Base-by-base conservation (phyloP, 352 stramenopile species). In the Phytophthora podocarpi region DNA sequence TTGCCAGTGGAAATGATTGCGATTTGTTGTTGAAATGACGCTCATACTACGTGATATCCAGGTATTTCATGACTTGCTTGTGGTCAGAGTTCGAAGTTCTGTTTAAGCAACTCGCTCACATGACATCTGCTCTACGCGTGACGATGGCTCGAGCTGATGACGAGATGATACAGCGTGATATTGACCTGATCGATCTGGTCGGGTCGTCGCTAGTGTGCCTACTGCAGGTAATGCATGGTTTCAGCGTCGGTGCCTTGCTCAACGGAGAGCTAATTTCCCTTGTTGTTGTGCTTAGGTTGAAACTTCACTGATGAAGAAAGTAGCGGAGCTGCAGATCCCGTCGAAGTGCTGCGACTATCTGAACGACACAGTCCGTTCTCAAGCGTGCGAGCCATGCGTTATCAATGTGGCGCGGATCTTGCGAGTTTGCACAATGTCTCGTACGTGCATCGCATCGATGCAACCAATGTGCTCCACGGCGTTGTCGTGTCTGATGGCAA, bases 31-130 rank as follows among this genome's bases (percentile, higher is more conserved):
- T 27, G 15, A 16, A 37, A 45, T 63, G 8, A 62, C 28, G 2
- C 18, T 41, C 26, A 20, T 20, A 16, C 13, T 35, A 45, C 21
- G 10, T 30, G 3, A 34, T 41, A 3, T 31, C 12, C 47, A 95
- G 85, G 28, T 88, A 83, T 48, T 96, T 96, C 45, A 79, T 84
- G 48, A 83, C 71, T 9, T 92, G 81, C 48, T 63, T 96, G 34
- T 92, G 82, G 79, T 78, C 85, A 4, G 84, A 94, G 41, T 94
- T 91, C 36, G 83, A 93, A 58, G 78, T 80, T 3, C 57, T 96
- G 5, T 83, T 86, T 48, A 74, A 71, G 10, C 78, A 92, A 39
- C 70, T 96, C 3, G 73, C 78, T 26, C 80, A 85, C 53, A 72
- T 91, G 39, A 89, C 84, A 10, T 83, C 82, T 8, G 68, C 82